Conservation (phyloP, 2,329 filamentous ascomycete genomes). For the Basipetospora chlamydospora region DNA sequence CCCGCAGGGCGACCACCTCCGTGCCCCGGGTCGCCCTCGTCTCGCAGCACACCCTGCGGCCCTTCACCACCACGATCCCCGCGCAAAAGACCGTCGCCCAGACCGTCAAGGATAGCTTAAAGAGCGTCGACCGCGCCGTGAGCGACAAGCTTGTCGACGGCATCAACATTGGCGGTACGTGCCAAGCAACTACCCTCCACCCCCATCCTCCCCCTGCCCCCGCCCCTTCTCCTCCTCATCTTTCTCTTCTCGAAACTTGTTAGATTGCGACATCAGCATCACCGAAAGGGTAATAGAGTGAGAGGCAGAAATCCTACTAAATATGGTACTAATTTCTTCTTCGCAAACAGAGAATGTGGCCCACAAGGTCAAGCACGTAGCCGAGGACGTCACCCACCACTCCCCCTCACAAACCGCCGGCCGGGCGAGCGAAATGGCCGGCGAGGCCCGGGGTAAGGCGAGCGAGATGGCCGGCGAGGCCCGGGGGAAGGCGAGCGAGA, state of each 20-base stretch:
- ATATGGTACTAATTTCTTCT: no score
- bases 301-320: no score
- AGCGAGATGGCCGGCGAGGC: slow-evolving; percentile 16
- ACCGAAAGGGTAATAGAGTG: no score
- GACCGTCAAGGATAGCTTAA: slow-evolving; percentile 42
- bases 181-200: background rate
- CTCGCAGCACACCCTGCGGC: slow-evolving; percentile 21
- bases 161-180: slow-evolving; percentile 43
- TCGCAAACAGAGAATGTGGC: slow-evolving; percentile 20
- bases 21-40: slow-evolving; percentile 25
- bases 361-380: slow-evolving; percentile 33
- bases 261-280: no score
- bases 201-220: background rate
- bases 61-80: slow-evolving; percentile 33
- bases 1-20: slow-evolving; percentile 9
- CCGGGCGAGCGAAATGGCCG: slow-evolving; percentile 20
- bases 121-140: slow-evolving; percentile 44
- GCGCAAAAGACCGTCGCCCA: slow-evolving; percentile 36
- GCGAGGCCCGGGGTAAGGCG: slow-evolving; percentile 23
- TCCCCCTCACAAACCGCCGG: slow-evolving; percentile 19
- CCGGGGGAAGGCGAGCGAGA: slow-evolving; percentile 21
- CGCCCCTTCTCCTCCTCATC: background rate
- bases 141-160: slow-evolving; percentile 47
- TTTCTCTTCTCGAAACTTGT: no score
- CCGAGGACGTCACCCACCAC: slow-evolving; percentile 19